A percentile compares a stretch with the other conserved stretches of the same genome.
Evolutionary conservation across 176 grass and related monocot genomes (phyloP).

Genomic region (Leersia perrieri): DNA sequence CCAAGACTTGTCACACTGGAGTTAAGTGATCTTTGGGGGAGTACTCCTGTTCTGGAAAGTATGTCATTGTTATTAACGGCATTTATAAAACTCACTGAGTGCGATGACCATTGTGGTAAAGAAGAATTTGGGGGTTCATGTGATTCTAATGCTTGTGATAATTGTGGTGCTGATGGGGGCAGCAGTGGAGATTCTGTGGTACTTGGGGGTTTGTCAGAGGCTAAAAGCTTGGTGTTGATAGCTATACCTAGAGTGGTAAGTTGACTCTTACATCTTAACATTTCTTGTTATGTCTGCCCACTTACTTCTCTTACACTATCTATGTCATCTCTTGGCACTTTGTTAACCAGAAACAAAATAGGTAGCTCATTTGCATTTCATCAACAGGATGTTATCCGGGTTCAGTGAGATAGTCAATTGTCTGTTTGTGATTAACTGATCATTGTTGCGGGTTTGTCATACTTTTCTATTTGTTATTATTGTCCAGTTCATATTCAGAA

Average conservation of each 20-base stretch:
- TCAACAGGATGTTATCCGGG: neutral
- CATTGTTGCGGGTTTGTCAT: neutral
- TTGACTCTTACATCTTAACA: neutral
- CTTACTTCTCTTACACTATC: neutral
- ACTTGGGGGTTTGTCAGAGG: neutral
- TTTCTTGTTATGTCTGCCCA: neutral
- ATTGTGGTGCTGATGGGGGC: neutral
- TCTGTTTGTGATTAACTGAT: neutral
- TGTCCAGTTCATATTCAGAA: neutral
- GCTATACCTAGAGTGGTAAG: slow-evolving; percentile 16
- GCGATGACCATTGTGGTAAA: neutral
- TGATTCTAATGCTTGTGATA: neutral
- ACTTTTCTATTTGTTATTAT: neutral
- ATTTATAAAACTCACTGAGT: neutral
- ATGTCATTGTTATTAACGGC: neutral
- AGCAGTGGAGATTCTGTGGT: neutral
- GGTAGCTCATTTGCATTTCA: neutral
- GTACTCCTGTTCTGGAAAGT: neutral
- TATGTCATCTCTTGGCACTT: neutral
- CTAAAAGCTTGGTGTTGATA: slow-evolving; percentile 14
- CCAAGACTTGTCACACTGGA: neutral
- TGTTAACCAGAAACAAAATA: neutral
- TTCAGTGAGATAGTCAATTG: neutral
- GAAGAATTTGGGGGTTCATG: neutral
- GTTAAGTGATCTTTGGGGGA: neutral